Evolutionary conservation across 225 moss, liverwort and hornwort species (phyloP).

Genomic region (Polytrichum formosum): DNA sequence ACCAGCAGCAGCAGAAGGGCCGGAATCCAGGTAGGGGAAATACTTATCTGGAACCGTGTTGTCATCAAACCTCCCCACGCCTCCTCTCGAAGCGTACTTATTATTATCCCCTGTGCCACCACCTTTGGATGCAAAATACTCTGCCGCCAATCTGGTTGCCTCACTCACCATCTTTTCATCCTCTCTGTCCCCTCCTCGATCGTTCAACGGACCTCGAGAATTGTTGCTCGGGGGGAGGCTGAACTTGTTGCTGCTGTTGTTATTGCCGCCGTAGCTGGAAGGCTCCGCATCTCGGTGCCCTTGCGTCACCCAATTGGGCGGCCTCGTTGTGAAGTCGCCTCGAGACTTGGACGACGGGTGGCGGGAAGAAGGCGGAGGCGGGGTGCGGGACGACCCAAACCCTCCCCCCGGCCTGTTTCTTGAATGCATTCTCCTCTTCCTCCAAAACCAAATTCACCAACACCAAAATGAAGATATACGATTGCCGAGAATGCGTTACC

Average conservation of each 20-base stretch:
- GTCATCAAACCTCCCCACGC: slow-evolving; percentile 2
- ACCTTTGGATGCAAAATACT: slow-evolving; percentile 17
- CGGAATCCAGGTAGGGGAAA: slow-evolving; percentile 2
- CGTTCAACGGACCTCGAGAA: slow-evolving; percentile 3
- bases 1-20: neutral
- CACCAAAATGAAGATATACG: too few relatives aligned
- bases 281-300: slow-evolving; percentile 2
- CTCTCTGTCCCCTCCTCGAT: slow-evolving; percentile 8
- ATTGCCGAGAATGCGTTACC: too few relatives aligned
- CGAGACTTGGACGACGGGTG: slow-evolving; percentile 1
- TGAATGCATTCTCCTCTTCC: slow-evolving; percentile 5
- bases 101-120: neutral
- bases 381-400: slow-evolving; percentile 3
- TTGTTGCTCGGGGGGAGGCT: neutral
- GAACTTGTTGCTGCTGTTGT: neutral
- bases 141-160: slow-evolving; percentile 19
- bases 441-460: neutral
- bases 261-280: neutral
- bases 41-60: neutral
- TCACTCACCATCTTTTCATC: slow-evolving; percentile 10
- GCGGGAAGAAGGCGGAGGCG: neutral
- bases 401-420: slow-evolving; percentile 13
- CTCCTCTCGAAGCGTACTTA: slow-evolving; percentile 10
- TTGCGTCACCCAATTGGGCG: slow-evolving; percentile 3
- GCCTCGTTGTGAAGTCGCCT: slow-evolving; percentile 2